Conservation (phyloP, 108 stramenopile species). For the Ochromonas danica region DNA sequence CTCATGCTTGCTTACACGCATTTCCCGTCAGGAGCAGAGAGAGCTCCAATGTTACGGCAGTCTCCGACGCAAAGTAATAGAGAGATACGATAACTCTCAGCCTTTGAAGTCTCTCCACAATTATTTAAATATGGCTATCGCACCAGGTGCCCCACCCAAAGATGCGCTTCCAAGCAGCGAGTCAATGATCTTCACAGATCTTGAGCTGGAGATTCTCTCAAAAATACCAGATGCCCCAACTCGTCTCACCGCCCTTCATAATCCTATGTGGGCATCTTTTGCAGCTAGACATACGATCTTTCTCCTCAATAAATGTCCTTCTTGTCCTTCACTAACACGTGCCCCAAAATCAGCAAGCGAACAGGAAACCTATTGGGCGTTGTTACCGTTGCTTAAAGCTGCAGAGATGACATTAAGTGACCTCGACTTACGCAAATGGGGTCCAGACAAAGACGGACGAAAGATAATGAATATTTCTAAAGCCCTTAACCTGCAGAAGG, state of each 20-base stretch:
- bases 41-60: not conserved
- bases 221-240: constrained; percentile 3
- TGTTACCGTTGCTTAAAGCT: constrained; percentile 18
- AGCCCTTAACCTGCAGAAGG: not conserved
- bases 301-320: not conserved
- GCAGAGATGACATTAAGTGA: constrained; percentile 1
- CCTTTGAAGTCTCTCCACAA: not conserved
- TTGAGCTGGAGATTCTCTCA: not conserved
- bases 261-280: not conserved
- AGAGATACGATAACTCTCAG: not conserved
- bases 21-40: not conserved
- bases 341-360: too few relatives aligned
- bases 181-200: not conserved
- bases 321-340: not conserved
- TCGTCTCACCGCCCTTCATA: not conserved
- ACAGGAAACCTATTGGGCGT: not conserved
- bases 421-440: not conserved
- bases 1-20: not conserved
- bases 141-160: too few relatives aligned
- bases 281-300: not conserved
- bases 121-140: not conserved
- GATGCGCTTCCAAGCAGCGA: too few relatives aligned
- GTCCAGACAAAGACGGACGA: not conserved
- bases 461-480: not conserved
- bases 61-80: not conserved